A percentile compares a stretch with the other conserved stretches of the same genome.
phyloP scores from a whole-genome alignment of 306 rosid genomes.

The Carpinus fangiana region DNA sequence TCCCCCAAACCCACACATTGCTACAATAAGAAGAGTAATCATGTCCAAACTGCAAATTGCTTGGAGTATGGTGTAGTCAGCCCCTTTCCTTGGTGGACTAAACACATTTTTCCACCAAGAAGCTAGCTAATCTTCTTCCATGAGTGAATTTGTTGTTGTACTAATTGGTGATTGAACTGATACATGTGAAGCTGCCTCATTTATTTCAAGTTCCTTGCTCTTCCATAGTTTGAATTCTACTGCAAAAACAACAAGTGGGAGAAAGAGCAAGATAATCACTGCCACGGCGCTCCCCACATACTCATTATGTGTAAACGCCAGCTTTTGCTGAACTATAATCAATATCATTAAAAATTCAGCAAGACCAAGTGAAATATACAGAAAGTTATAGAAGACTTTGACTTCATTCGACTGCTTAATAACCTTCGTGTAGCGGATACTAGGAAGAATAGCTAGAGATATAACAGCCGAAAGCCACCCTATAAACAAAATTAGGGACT shows the following conservation, averaged over 20 bases:
- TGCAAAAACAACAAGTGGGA: slow-evolving; percentile 38
- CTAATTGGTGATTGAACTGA: too few relatives aligned
- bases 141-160: too few relatives aligned
- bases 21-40: slow-evolving; percentile 40
- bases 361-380: slow-evolving; percentile 59
- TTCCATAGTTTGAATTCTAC: slow-evolving; percentile 41
- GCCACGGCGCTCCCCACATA: slow-evolving; percentile 35
- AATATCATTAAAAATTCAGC: slow-evolving; percentile 60
- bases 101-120: slow-evolving; percentile 50
- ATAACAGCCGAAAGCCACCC: slow-evolving; percentile 56
- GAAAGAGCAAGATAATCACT: slow-evolving; percentile 35
- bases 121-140: too few relatives aligned
- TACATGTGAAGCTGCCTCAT: background rate
- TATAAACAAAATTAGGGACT: slow-evolving; percentile 44
- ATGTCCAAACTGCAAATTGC: slow-evolving; percentile 54
- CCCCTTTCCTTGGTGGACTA: slow-evolving; percentile 47
- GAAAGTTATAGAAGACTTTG: slow-evolving; percentile 45
- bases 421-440: slow-evolving; percentile 39
- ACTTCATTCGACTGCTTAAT: slow-evolving; percentile 36
- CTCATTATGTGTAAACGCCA: slow-evolving; percentile 32
- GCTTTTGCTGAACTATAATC: slow-evolving; percentile 38
- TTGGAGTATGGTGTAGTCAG: slow-evolving; percentile 55
- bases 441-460: slow-evolving; percentile 40
- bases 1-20: slow-evolving; percentile 53
- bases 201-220: background rate